Base-by-base conservation (phyloP, 805 yeast species). In the Metschnikowia aberdeeniae region DNA sequence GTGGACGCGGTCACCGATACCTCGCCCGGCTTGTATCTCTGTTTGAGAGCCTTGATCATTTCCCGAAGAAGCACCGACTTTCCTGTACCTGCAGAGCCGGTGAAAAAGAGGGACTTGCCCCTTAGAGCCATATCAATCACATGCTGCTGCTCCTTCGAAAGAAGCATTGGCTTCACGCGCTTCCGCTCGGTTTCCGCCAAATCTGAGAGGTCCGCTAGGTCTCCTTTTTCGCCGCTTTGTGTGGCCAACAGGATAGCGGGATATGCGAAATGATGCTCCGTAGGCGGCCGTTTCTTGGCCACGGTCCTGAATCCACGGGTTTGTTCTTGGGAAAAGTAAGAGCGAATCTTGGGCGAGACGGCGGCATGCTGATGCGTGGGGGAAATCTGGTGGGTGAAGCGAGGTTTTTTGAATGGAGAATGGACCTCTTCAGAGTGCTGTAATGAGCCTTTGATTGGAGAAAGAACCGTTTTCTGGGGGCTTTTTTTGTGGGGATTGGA, bases 1-100 rank as follows among this genome's bases (percentile, higher is more conserved):
- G 99, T 93, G 0, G 97, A 86, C 0, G 99, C 99, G 0, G 98
- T 89, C 4, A 93, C 81, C 0, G 95, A 96, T 3, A 93, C 87
- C 1, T 62, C 58, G 3, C 72, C 68, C 10, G 53, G 44, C 1
- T 74, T 70, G 59, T 78, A 64, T 24, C 73, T 71, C 1, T 26
- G 28, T 35, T 49, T 52, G 31, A 61, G 56, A 7, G 41, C 46
- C 14, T 66, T 59, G 17, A 93, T 89, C 24, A 93, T 68, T 33
- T 82, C 80, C 41, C 80, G 65, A 22, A 86, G 62, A 5, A 86
- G 75, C 17, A 81, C 81, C 2, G 95, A 85, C 60, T 86, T 86
- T 67, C 95, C 95, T 1, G 95, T 86, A 64, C 95, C 95, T 0
- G 95, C 95, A 50, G 86, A 78, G 44, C 95, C 95, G 0, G 95